These are phyloP conservation scores for Hypoxylon lienhwacheense DNA, from an alignment of 495 filamentous ascomycete genomes.

Conservation along the genomic window DNA sequence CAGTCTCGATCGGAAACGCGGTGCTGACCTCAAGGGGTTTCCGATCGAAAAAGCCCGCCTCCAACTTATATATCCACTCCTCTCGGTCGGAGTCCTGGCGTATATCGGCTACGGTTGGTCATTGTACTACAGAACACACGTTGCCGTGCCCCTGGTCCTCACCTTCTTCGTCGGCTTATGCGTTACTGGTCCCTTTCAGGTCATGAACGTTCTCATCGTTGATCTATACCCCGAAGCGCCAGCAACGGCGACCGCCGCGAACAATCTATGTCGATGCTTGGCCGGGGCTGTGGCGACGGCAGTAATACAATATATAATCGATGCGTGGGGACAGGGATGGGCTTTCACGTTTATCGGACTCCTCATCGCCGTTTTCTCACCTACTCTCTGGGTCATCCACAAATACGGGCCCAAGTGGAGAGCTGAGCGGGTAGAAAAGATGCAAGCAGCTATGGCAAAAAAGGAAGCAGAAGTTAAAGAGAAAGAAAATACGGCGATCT, in stretches of 20 bases:
- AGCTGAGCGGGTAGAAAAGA: conserved; percentile 40
- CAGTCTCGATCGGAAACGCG: conserved; percentile 52
- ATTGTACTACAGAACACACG: conserved; percentile 47
- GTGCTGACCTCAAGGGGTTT: conserved; percentile 57
- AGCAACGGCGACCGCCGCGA: conserved; percentile 51
- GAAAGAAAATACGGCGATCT: conserved; percentile 1
- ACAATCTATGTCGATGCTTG: conserved; percentile 51
- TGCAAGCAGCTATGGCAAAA: conserved; percentile 26
- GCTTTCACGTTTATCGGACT: conserved; percentile 50
- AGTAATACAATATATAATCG: conserved; percentile 48
- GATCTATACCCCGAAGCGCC: conserved; percentile 51
- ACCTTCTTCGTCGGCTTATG: conserved; percentile 57
- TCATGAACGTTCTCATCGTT: conserved; percentile 51
- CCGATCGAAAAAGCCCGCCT: conserved; percentile 68
- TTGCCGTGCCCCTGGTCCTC: conserved; percentile 57
- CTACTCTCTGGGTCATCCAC: conserved; percentile 43
- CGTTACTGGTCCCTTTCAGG: conserved; percentile 57
- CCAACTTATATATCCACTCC: conserved; percentile 53
- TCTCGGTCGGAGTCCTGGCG: conserved; percentile 45
- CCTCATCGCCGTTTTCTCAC: conserved; percentile 41
- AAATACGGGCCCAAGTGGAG: conserved; percentile 48
- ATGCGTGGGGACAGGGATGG: conserved; percentile 50
- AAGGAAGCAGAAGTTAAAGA: conserved; percentile 30
- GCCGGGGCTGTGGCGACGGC: conserved; percentile 49
- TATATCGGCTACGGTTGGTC: conserved; percentile 63